Conservation (phyloP, 2,329 filamentous ascomycete species). For the Aspergillus intermedius region DNA sequence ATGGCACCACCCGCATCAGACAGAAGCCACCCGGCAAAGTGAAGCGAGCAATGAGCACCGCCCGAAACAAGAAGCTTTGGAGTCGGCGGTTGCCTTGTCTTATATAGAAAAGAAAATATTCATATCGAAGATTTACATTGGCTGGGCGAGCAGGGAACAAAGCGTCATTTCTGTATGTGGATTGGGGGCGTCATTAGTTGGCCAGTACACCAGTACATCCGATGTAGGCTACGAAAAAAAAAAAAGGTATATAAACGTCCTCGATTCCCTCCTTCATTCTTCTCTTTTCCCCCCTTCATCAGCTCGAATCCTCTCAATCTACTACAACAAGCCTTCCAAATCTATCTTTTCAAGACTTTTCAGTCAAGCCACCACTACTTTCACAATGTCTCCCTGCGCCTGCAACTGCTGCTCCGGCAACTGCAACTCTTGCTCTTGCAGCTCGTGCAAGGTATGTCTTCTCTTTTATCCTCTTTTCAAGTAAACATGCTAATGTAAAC, state of each 20-base stretch:
- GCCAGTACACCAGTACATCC: neutral
- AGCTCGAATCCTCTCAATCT: slow-evolving; percentile 4
- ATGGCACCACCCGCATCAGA: too few species aligned
- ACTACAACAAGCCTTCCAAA: neutral
- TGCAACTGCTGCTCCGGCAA: slow-evolving; percentile 37
- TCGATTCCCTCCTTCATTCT: slow-evolving; percentile 1
- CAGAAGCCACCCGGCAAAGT: too few species aligned
- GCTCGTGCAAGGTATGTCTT: slow-evolving; percentile 30
- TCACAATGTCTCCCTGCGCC: slow-evolving; percentile 35
- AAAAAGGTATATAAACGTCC: slow-evolving; percentile 14
- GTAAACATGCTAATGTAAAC: neutral
- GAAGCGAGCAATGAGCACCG: too few species aligned
- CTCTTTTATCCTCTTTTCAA: neutral
- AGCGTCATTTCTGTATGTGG: neutral
- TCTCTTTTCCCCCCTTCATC: slow-evolving; percentile 5
- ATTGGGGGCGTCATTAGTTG: neutral
- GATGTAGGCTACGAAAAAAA: neutral
- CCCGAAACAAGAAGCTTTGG: neutral
- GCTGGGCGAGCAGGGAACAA: neutral
- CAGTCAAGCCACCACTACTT: slow-evolving; percentile 7
- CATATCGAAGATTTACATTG: too few species aligned
- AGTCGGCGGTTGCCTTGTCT: neutral
- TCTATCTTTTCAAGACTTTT: neutral
- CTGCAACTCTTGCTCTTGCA: slow-evolving; percentile 37
- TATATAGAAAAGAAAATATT: neutral